Evolutionary conservation across 176 grass and related monocot species (phyloP).

Genomic region (Ensete ventricosum): DNA sequence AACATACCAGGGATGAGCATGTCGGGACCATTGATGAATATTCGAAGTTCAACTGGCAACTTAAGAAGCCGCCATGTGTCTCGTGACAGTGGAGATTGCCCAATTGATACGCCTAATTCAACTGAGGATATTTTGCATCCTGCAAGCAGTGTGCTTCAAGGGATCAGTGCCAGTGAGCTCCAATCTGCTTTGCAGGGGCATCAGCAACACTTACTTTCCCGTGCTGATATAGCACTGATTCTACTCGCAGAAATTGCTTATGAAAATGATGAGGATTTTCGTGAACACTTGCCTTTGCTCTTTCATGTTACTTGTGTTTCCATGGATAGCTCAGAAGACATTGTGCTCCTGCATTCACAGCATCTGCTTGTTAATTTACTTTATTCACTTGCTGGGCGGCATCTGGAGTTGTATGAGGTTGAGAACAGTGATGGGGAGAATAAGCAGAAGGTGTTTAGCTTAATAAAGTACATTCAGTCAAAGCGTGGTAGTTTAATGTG

Average conservation of each 20-base stretch:
- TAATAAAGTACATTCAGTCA: constrained; percentile 93
- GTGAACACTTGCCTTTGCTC: constrained; percentile 86
- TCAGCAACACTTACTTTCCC: constrained; percentile 81
- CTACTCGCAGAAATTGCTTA: constrained; percentile 97
- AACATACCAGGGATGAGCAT: constrained; percentile 71
- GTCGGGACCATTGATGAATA: constrained; percentile 83
- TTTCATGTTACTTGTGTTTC: constrained; percentile 99
- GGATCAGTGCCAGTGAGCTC: constrained; percentile 86
- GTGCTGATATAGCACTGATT: constrained; percentile 95
- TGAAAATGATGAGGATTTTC: constrained; percentile 97
- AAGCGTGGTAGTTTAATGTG: constrained; percentile 98
- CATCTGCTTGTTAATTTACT: constrained; percentile 96
- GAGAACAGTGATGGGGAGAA: constrained; percentile 76
- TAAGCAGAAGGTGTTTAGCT: constrained; percentile 83
- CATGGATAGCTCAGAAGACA: constrained; percentile 98
- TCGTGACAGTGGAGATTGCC: constrained; percentile 84
- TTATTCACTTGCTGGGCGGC: constrained; percentile 70
- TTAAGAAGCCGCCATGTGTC: constrained; percentile 93
- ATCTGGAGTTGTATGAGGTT: constrained; percentile 83
- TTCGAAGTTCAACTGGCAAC: constrained; percentile 81
- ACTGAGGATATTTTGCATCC: constrained; percentile 80
- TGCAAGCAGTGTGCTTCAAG: constrained; percentile 55
- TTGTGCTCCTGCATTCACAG: constrained; percentile 95
- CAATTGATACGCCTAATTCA: constrained; percentile 91
- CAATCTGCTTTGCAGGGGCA: constrained; percentile 90